Evolutionary conservation across 2,329 filamentous ascomycete genomes (phyloP), one percentile per base, ranked within the genome.

Genomic region (Tolypocladium ophioglossoides): DNA sequence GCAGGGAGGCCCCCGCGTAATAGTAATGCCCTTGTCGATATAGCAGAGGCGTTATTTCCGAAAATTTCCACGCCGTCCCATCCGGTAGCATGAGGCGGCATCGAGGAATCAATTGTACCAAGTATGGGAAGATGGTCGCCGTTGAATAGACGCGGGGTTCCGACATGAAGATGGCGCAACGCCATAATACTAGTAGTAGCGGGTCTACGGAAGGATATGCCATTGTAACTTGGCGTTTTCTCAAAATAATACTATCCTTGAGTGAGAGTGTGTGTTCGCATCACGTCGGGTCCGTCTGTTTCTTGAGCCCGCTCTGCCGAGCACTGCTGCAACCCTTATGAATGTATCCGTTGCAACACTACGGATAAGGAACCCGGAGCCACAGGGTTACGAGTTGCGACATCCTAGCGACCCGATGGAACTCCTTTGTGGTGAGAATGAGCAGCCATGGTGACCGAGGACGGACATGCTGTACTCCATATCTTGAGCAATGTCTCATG

Each of bases 401-500:
- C 11, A 8, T 38, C 14, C 4, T n/a, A 8, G 16, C 22, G 32
- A 38, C 22, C 73, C 10, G 44, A 30, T n/a, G 8, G 16, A 6
- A 3, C 24, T 14, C 7, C 24, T 4, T 8, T 16, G 18, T 16
- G 14, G 24, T 14, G 6, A 18, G 24, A 14, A 4, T 30, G 24
- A 6, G 24, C 8, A 30, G 44, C 44, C 8, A 18, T 11, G 4
- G 12, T 4, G 24, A 24, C 27, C 16, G 44, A 47, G 24, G 44
- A 47, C 7, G 44, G 44, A 47, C 16, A 30, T 16, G 41, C 41
- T n/a, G 24, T 16, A 2, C 16, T 4, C 44, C 76, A 80, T 1
- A 78, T 62, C 47, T 75, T 77, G 16, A 79, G 65, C 0, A 75
- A 69, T 0, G 69, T 69, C 8, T 83, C 79, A 7, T 78, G 58